Evolutionary conservation across 1,284 basidiomycete species (phyloP).

Genomic region (Coniferiporia weirii): DNA sequence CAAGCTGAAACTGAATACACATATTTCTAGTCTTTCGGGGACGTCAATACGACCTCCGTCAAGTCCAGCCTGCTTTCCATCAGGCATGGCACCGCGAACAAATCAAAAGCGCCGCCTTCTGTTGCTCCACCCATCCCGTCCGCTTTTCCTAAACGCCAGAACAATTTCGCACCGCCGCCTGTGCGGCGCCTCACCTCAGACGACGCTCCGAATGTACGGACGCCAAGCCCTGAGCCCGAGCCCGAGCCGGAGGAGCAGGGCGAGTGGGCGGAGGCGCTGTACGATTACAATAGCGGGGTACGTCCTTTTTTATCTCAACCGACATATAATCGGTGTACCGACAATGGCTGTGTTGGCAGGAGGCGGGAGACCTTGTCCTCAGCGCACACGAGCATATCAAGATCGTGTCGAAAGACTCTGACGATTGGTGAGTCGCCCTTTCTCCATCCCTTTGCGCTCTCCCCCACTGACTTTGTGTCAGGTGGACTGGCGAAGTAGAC

Average conservation of each 20-base stretch:
- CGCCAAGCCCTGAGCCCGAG: slow-evolving; percentile 24
- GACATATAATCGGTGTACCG: neutral
- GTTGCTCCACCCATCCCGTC: slow-evolving; percentile 39
- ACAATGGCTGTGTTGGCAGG: slow-evolving; percentile 34
- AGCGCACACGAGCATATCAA: slow-evolving; percentile 49
- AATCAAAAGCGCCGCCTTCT: slow-evolving; percentile 32
- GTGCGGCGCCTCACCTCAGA: slow-evolving; percentile 29
- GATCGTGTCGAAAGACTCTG: slow-evolving; percentile 59
- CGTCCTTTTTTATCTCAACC: slow-evolving; percentile 19
- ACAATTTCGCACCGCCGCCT: slow-evolving; percentile 53
- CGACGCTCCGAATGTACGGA: slow-evolving; percentile 22
- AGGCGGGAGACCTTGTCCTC: slow-evolving; percentile 58
- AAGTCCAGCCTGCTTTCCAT: too few species aligned
- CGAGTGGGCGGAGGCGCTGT: slow-evolving; percentile 73
- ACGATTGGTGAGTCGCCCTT: slow-evolving; percentile 56
- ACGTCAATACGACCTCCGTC: too few species aligned
- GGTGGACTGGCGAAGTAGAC: slow-evolving; percentile 72
- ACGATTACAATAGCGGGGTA: slow-evolving; percentile 67
- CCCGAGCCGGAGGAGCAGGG: slow-evolving; percentile 41
- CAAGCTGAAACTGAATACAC: too few species aligned
- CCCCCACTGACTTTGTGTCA: slow-evolving; percentile 26
- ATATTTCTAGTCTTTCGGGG: too few species aligned
- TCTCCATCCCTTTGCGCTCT: neutral
- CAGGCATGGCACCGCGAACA: slow-evolving; percentile 20
- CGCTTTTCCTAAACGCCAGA: slow-evolving; percentile 43